Conservation (phyloP, 257 asterid genomes). For the Plantago ovata region DNA sequence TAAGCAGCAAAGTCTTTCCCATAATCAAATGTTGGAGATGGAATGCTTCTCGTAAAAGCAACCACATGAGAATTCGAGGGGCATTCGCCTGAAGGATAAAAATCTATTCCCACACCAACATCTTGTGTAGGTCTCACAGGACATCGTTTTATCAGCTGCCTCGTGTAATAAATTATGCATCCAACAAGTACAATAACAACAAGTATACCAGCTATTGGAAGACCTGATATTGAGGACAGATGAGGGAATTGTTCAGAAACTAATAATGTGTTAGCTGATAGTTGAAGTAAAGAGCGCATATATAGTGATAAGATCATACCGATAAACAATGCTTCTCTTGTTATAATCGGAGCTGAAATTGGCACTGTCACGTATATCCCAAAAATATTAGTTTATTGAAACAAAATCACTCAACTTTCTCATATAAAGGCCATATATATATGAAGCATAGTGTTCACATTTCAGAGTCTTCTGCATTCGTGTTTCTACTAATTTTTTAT, state of each 20-base stretch:
- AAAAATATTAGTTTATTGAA: not conserved
- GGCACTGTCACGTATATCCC: not conserved
- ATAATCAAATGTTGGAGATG: constrained; percentile 37
- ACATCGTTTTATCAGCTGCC: constrained; percentile 35
- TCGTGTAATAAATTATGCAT: constrained; percentile 45
- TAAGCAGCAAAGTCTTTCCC: constrained; percentile 32
- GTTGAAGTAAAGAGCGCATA: not conserved
- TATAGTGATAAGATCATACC: not conserved
- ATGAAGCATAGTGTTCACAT: no score
- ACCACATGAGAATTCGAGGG: constrained; percentile 24
- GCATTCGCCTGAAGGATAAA: constrained; percentile 39
- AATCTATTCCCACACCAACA: constrained; percentile 30
- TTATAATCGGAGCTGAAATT: not conserved
- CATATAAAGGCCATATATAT: no score
- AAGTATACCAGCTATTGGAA: constrained; percentile 44
- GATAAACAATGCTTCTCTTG: not conserved
- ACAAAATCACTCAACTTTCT: not conserved
- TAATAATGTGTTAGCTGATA: not conserved
- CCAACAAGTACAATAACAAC: constrained; percentile 51
- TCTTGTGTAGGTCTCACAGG: constrained; percentile 18
- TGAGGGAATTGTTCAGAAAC: not conserved
- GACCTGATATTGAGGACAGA: constrained; percentile 35
- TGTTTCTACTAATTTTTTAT: no score
- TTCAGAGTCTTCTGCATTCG: no score
- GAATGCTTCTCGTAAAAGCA: constrained; percentile 35